Percentiles rank a stretch among this genome's conserved stretches.
These are phyloP conservation scores for Fusarium subglutinans DNA, from an alignment of 2,329 filamentous ascomycete species.

Conservation along the genomic window DNA sequence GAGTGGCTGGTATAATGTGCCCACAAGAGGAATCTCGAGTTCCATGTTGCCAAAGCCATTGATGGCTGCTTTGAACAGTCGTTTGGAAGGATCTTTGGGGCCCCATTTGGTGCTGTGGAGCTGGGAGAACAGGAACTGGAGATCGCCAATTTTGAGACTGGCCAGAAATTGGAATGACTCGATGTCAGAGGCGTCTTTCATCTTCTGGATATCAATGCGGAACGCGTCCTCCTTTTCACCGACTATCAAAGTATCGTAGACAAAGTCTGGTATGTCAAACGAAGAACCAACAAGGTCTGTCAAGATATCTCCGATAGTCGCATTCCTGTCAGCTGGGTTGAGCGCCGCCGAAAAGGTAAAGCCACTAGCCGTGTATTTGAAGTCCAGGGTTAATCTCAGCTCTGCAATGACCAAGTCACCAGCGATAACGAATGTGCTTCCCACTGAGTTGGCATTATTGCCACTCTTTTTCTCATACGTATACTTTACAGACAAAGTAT, in stretches of 20 bases:
- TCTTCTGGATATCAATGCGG: background rate
- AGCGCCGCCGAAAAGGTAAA: conserved; percentile 8
- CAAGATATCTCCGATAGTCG: conserved; percentile 18
- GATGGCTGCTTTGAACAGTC: conserved; percentile 25
- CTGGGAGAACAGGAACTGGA: conserved; percentile 20
- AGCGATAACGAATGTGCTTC: conserved; percentile 16
- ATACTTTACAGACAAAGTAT: conserved; percentile 6
- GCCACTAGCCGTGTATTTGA: background rate
- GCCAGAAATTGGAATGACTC: conserved; percentile 30
- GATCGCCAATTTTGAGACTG: background rate
- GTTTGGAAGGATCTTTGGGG: conserved; percentile 22
- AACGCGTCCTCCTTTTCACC: background rate
- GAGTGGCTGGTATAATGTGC: background rate
- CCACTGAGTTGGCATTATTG: background rate
- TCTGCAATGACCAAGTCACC: conserved; percentile 24
- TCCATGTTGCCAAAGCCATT: background rate
- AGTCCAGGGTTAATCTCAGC: conserved; percentile 16
- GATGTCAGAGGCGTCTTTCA: background rate
- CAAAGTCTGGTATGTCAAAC: conserved; percentile 17
- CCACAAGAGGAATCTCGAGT: background rate
- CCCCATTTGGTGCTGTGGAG: conserved; percentile 21
- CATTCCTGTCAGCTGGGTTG: background rate
- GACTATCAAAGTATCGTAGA: background rate
- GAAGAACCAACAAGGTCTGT: background rate
- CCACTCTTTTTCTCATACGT: background rate